Evolutionary conservation across 2,329 filamentous ascomycete species (phyloP), one percentile per base, ranked within the genome.

Genomic region (Verticillium nonalfalfae): DNA sequence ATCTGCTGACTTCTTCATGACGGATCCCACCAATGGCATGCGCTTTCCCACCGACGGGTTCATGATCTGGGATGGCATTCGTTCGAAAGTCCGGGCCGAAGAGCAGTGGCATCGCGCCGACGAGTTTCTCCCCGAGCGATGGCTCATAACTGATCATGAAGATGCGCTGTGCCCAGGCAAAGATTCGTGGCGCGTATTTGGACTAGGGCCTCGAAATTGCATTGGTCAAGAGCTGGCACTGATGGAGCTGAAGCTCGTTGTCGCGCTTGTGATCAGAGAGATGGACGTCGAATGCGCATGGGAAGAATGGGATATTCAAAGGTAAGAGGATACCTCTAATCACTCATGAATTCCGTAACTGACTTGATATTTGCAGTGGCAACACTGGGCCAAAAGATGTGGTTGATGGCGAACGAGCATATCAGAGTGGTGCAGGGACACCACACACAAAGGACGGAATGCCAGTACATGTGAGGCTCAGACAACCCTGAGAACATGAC

Each of bases 161-260:
- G 75, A 78, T 2, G 70, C 84, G 13, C 81, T 80, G 59, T 88
- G 84, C 66, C 79, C 61, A 3, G 63, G 62, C 5, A 65, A 66
- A 59, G 56, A 65, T 26, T 56, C 59, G 15, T 65, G 62, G 14
- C 74, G 83, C 15, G 76, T 82, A 0, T 86, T 86, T 66, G 79
- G 82, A 65, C 74, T 79, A 57, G 83, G 83, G 0, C 76, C 77
- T 1, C 69, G 83, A 14, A 79, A 76, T 34, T 86, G 84, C 64
- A 78, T 86, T n/a, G 84, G 83, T 1, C 81, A 85, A 68, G 79
- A 82, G 64, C 73, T 86, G 55, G 83, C 79, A 0, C 77, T 80
- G 70, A 72, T 83, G 15, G 83, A 86, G 70, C 67, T 81, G 26
- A 79, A 78, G 64, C 72, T 81, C 36, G 76, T 81, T 7, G 69